Evolutionary conservation across 768 basidiomycete genomes (phyloP).

Genomic region (Amanita pallidorosea): DNA sequence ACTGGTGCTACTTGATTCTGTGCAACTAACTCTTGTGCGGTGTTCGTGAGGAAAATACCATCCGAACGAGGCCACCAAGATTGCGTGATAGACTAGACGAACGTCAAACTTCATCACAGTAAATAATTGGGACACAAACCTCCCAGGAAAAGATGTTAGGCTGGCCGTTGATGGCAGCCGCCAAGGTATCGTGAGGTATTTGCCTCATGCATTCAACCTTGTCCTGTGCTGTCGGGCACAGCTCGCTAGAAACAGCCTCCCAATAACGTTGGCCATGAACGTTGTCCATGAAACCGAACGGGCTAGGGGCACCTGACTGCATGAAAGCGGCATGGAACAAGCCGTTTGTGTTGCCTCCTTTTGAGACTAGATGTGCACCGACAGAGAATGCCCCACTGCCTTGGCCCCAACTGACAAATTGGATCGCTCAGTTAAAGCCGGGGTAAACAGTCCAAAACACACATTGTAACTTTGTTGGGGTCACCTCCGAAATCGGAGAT

Average conservation of each 20-base stretch:
- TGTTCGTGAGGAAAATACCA: constrained; percentile 34
- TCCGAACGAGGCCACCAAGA: constrained; percentile 44
- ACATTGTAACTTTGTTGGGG: constrained; percentile 31
- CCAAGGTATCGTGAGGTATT: constrained; percentile 25
- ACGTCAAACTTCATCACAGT: neutral
- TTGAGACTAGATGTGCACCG: constrained; percentile 24
- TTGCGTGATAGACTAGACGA: constrained; percentile 23
- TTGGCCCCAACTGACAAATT: constrained; percentile 26
- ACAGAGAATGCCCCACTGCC: constrained; percentile 35
- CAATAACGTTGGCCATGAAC: constrained; percentile 21
- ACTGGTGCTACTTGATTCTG: constrained; percentile 34
- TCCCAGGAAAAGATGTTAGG: constrained; percentile 34
- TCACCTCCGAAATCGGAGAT: constrained; percentile 46
- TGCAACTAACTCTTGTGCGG: constrained; percentile 29
- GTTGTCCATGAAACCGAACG: constrained; percentile 9
- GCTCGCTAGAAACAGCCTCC: constrained; percentile 30
- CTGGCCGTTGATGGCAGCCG: constrained; percentile 30
- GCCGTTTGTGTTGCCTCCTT: constrained; percentile 18
- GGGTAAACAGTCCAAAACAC: neutral
- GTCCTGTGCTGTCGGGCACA: constrained; percentile 27
- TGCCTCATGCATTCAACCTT: constrained; percentile 34
- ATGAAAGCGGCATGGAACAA: constrained; percentile 29
- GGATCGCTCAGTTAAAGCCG: neutral
- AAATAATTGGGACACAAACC: constrained; percentile 14
- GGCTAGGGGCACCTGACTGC: constrained; percentile 19